Evolutionary conservation across 805 yeast species (phyloP).

Genomic region (Lipomyces kockii): DNA sequence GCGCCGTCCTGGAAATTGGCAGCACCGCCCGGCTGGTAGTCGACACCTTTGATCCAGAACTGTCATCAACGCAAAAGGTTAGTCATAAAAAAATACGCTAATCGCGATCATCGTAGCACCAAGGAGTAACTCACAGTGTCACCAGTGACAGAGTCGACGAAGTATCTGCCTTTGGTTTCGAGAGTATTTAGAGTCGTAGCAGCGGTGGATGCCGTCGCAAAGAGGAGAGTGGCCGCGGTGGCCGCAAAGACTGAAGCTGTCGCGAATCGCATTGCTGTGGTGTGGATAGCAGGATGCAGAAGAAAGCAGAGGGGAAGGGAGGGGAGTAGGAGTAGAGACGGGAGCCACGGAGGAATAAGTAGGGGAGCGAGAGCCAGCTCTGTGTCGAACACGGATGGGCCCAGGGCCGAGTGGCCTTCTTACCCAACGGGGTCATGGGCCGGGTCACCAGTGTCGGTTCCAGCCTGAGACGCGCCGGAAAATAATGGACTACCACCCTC

Average conservation of each 20-base stretch:
- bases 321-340: not conserved
- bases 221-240: constrained; percentile 13
- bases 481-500: too few species aligned
- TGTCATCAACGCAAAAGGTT: constrained; percentile 35
- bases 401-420: too few species aligned
- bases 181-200: constrained; percentile 61
- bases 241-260: constrained; percentile 15
- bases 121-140: constrained; percentile 59
- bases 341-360: too few species aligned
- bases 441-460: too few species aligned
- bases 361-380: too few species aligned
- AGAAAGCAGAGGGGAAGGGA: too few species aligned
- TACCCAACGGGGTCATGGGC: too few species aligned
- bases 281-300: too few species aligned
- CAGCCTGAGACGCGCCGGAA: too few species aligned
- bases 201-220: constrained; percentile 9
- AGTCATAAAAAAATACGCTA: not conserved
- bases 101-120: too few species aligned
- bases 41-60: constrained; percentile 86
- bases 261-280: constrained; percentile 14
- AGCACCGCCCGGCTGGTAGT: constrained; percentile 96
- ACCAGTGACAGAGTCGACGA: constrained; percentile 72
- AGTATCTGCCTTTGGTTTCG: constrained; percentile 67
- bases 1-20: constrained; percentile 54
- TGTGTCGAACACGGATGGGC: too few species aligned